These are phyloP conservation scores for Seiridium unicorne DNA, from an alignment of 2,329 filamentous ascomycete genomes.

Conservation along the genomic window DNA sequence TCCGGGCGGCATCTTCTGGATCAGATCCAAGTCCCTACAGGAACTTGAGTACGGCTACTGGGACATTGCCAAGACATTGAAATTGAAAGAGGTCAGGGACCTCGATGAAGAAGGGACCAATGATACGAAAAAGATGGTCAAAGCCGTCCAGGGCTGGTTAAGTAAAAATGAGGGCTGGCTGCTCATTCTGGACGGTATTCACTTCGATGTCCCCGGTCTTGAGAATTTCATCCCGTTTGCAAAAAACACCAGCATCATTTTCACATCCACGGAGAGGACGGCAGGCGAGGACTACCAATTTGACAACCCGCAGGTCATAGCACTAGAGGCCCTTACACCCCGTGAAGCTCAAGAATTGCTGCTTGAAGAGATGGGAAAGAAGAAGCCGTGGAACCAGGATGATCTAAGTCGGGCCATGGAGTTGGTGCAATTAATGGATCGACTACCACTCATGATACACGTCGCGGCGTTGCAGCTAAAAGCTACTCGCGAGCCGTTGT, in stretches of 20 bases:
- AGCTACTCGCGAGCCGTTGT: constrained; percentile 58
- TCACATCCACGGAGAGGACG: constrained; percentile 64
- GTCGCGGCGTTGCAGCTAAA: constrained; percentile 62
- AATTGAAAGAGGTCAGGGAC: constrained; percentile 41
- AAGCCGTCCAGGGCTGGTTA: constrained; percentile 61
- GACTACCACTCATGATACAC: constrained; percentile 67
- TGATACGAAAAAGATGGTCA: constrained; percentile 48
- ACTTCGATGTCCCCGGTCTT: constrained; percentile 57
- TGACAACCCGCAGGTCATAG: constrained; percentile 57
- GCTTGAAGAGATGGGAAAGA: constrained; percentile 61
- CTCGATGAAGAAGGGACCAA: constrained; percentile 34
- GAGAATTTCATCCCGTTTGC: constrained; percentile 63
- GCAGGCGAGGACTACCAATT: constrained; percentile 53
- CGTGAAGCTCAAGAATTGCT: constrained; percentile 60
- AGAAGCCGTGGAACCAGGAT: constrained; percentile 48
- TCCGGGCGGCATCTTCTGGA: constrained; percentile 68
- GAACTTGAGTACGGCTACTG: constrained; percentile 63
- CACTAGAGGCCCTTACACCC: constrained; percentile 51
- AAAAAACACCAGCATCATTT: constrained; percentile 62
- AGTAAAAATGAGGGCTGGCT: constrained; percentile 63
- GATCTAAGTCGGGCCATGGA: constrained; percentile 58
- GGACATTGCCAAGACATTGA: constrained; percentile 61
- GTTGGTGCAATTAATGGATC: constrained; percentile 61
- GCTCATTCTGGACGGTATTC: constrained; percentile 65
- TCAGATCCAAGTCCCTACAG: constrained; percentile 58